Evolutionary conservation across 768 basidiomycete species (phyloP).

Genomic region (Termitomyces sp.): DNA sequence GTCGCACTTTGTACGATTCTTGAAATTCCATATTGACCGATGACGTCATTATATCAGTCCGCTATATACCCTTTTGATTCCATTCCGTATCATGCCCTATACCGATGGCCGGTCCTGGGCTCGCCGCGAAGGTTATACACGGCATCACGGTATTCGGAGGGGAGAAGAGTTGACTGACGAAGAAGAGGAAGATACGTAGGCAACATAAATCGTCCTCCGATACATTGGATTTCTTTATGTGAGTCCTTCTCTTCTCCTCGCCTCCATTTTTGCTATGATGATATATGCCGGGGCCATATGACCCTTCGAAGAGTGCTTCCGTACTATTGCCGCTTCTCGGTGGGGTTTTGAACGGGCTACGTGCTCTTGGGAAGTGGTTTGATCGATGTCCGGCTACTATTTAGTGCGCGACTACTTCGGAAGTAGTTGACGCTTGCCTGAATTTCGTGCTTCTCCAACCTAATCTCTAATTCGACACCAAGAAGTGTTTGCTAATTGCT

Average conservation of each 20-base stretch:
- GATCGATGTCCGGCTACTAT: conserved; percentile 55
- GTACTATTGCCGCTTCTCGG: neutral
- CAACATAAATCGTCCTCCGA: neutral
- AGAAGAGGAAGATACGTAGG: conserved; percentile 47
- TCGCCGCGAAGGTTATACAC: conserved; percentile 58
- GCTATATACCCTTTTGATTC: conserved; percentile 74
- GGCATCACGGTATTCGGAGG: conserved; percentile 57
- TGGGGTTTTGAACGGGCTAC: neutral
- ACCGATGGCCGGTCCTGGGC: conserved; percentile 86
- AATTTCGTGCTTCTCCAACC: neutral
- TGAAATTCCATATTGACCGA: neutral
- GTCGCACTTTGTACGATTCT: conserved; percentile 26
- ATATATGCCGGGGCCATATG: conserved; percentile 86
- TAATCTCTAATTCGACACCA: neutral
- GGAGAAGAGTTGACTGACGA: conserved; percentile 92
- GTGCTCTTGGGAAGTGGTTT: conserved; percentile 45
- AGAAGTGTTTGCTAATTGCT: neutral
- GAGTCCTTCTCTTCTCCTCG: neutral
- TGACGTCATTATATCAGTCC: conserved; percentile 44
- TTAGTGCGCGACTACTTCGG: neutral
- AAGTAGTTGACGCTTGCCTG: conserved; percentile 3
- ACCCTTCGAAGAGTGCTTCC: conserved; percentile 46
- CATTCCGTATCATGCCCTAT: conserved; percentile 74
- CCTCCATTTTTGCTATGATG: conserved; percentile 41
- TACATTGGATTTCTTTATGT: conserved; percentile 1